Evolutionary conservation across 2,329 filamentous ascomycete genomes (phyloP).

Genomic region (Phaeoacremonium minimum): DNA sequence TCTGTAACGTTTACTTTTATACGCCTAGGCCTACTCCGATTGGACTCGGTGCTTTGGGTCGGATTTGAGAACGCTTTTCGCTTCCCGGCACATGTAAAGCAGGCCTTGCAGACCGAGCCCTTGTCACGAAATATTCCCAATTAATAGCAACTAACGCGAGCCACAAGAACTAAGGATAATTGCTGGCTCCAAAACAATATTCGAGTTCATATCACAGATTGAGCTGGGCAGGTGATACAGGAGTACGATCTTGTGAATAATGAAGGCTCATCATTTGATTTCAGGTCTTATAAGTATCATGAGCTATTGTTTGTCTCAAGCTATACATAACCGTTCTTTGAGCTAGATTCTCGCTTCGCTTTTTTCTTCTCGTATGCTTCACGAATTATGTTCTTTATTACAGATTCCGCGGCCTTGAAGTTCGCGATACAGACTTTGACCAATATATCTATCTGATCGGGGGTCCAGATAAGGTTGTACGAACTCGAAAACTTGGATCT

Average conservation of each 20-base stretch:
- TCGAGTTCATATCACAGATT: too few species aligned
- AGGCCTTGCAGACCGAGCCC: background rate
- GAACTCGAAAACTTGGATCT: slow-evolving; percentile 2
- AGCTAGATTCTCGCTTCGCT: slow-evolving; percentile 1
- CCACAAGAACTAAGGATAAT: too few species aligned
- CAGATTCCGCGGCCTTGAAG: slow-evolving; percentile 2
- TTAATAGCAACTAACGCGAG: too few species aligned
- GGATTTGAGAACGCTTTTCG: background rate
- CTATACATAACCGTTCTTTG: too few species aligned
- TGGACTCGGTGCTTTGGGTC: background rate
- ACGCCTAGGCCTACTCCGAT: background rate
- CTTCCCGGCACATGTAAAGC: background rate
- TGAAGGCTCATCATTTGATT: too few species aligned
- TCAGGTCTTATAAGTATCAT: too few species aligned
- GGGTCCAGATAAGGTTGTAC: slow-evolving; percentile 5
- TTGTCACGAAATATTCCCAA: too few species aligned
- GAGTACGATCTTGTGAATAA: too few species aligned
- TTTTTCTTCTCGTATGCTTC: slow-evolving; percentile 3
- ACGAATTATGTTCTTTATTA: slow-evolving; percentile 3
- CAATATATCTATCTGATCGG: slow-evolving; percentile 5
- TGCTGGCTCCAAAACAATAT: too few species aligned
- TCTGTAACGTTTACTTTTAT: background rate
- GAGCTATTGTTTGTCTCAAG: too few species aligned
- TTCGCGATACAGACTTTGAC: slow-evolving; percentile 5
- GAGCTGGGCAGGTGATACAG: too few species aligned